Evolutionary conservation across 306 rosid species (phyloP).

Genomic region (Glycine tomentella): DNA sequence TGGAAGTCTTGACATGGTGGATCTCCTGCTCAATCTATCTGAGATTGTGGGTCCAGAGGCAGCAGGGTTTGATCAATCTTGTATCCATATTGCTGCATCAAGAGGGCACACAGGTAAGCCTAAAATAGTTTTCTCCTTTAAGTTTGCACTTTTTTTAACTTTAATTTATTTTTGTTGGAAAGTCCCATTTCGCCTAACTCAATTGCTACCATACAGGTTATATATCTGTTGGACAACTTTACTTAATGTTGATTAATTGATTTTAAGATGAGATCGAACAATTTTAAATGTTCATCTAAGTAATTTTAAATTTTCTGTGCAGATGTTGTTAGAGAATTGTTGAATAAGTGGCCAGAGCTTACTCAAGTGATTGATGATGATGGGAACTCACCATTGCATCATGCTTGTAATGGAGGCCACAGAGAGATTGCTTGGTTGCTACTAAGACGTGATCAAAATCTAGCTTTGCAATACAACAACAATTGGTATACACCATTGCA

Average conservation of each 20-base stretch:
- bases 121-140: too few relatives aligned
- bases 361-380: slow-evolving; percentile 52
- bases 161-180: not conserved
- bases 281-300: not conserved
- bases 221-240: too few relatives aligned
- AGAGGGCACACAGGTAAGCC: slow-evolving; percentile 65
- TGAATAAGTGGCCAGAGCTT: slow-evolving; percentile 55
- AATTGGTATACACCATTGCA: slow-evolving; percentile 77
- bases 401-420: slow-evolving; percentile 55
- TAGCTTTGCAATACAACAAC: slow-evolving; percentile 60
- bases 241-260: too few relatives aligned
- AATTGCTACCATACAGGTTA: too few relatives aligned
- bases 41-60: slow-evolving; percentile 46
- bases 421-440: slow-evolving; percentile 64
- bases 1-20: slow-evolving; percentile 68
- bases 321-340: slow-evolving; percentile 71
- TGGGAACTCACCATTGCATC: slow-evolving; percentile 70
- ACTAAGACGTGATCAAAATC: slow-evolving; percentile 54
- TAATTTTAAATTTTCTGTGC: slow-evolving; percentile 36
- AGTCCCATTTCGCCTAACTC: too few relatives aligned
- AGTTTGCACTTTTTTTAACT: too few relatives aligned
- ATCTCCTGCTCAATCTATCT: slow-evolving; percentile 52
- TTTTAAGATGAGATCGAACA: too few relatives aligned
- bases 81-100: slow-evolving; percentile 63
- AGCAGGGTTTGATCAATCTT: slow-evolving; percentile 54